Conservation (phyloP, 2,329 filamentous ascomycete species). For the Diplodia scrobiculata region DNA sequence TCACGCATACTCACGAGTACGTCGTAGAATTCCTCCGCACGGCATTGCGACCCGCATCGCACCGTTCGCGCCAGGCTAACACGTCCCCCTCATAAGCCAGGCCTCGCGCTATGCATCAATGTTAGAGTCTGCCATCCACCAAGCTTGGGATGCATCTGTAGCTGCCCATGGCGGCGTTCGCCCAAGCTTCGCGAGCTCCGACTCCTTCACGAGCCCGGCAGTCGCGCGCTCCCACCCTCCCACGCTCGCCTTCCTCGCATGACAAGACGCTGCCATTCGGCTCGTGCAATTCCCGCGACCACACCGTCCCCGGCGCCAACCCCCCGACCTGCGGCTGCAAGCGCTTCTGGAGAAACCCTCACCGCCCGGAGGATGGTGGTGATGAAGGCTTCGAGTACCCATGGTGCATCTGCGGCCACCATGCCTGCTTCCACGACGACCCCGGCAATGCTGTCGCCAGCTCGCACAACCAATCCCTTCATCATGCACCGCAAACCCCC, state of each 20-base stretch:
- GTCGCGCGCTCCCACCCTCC: neutral
- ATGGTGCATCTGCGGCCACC: constrained; percentile 59
- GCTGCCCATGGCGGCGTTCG: constrained; percentile 43
- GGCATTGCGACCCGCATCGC: constrained; percentile 11
- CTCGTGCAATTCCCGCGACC: constrained; percentile 56
- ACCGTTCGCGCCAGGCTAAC: constrained; percentile 4
- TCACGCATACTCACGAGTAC: constrained; percentile 16
- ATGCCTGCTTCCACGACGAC: constrained; percentile 59
- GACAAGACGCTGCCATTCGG: constrained; percentile 50
- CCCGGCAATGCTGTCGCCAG: neutral
- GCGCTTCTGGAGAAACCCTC: constrained; percentile 53
- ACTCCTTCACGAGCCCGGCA: constrained; percentile 32
- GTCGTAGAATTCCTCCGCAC: constrained; percentile 5
- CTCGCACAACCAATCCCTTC: neutral
- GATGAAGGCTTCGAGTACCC: constrained; percentile 41
- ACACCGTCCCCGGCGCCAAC: constrained; percentile 45
- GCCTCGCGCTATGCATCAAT: constrained; percentile 21
- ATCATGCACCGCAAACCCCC: neutral
- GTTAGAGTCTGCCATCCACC: neutral
- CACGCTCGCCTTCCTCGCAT: constrained; percentile 29
- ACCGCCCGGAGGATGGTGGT: constrained; percentile 36
- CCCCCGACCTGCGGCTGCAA: constrained; percentile 56
- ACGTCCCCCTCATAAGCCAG: neutral
- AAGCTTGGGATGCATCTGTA: constrained; percentile 31
- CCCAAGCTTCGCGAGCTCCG: constrained; percentile 35